Evolutionary conservation across 2,329 filamentous ascomycete species (phyloP), one percentile per base, ranked within the genome.

Genomic region (Cercospora citrullina): DNA sequence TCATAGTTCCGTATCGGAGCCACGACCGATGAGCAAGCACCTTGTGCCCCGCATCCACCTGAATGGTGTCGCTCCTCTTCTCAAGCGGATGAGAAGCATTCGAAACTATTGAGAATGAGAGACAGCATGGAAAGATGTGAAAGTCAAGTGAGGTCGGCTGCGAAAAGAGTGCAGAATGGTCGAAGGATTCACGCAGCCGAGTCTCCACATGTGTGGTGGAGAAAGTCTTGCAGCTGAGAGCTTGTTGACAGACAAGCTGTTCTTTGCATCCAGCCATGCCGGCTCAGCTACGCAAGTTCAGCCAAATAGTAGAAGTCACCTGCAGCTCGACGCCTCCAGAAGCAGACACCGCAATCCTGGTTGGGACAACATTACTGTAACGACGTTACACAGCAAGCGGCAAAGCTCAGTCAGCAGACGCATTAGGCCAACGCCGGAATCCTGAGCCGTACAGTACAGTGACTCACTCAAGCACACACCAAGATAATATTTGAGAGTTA

Each of bases 21-120:
- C 48, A 33, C n/a, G 21, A 23, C 31, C 31, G 26, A 23, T 7
- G 33, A 53, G 14, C 31, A 58, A 45, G 33, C 53, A 59, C 31
- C 33, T 53, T 36, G 23, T 48, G 1, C 62, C 51, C 26, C 31
- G 62, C 26, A 64, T 64, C n/a, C 51, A 59, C n/a, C 33, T 64
- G 21, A 57, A 36, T 16, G 53, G 51, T 31, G 51, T 55, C 10
- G 51, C 48, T 10, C 62, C 62, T 31, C 51, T 64, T 5, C 30
- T 58, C 23, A 59, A 53, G n/a, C 23, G 51, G n/a, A 53, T 55
- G 14, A 30, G 53, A 42, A 45, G 31, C 26, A 42, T 23, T 4
- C 55, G 51, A 12, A 30, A 26, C 9, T 23, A 16, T 6, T 42
- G n/a, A 53, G 53, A 21, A 33, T 14, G 28, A 16, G 9, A 14